Evolutionary conservation across 441 rosid species (phyloP).

Genomic region (Capsella rubella): DNA sequence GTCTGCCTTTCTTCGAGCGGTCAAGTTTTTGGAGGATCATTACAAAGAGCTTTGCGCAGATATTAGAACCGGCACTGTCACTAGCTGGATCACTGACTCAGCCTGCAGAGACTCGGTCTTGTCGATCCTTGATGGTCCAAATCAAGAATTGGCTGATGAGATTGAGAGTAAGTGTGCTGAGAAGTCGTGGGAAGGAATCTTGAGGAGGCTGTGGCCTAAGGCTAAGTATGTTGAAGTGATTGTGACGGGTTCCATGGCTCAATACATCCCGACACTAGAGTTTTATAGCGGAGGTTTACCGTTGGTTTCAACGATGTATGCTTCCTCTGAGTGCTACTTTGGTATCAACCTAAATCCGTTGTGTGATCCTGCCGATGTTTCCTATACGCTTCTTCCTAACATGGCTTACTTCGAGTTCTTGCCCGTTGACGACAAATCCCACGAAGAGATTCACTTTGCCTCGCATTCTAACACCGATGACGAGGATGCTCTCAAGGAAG

Average conservation of each 20-base stretch:
- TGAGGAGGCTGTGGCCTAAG: conserved; percentile 77
- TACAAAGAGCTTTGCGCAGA: conserved; percentile 71
- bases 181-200: conserved; percentile 83
- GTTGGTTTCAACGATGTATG: conserved; percentile 87
- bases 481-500: conserved; percentile 40
- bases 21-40: conserved; percentile 75
- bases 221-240: conserved; percentile 90
- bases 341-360: conserved; percentile 83
- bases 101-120: conserved; percentile 60
- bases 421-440: conserved; percentile 59
- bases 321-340: conserved; percentile 88
- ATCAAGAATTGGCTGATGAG: conserved; percentile 58
- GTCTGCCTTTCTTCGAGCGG: conserved; percentile 83
- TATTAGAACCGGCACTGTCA: conserved; percentile 65
- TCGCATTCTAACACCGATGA: conserved; percentile 50
- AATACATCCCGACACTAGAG: conserved; percentile 82
- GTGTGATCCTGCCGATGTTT: conserved; percentile 73
- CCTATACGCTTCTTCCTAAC: conserved; percentile 84
- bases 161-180: conserved; percentile 59
- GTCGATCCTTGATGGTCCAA: conserved; percentile 49
- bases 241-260: conserved; percentile 94
- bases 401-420: conserved; percentile 95
- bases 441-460: conserved; percentile 43
- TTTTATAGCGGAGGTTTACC: conserved; percentile 83
- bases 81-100: conserved; percentile 75